These are phyloP conservation scores for rapeseed (Brassica napus) DNA, from an alignment of 345 rosid genomes.

Conservation along the genomic window DNA sequence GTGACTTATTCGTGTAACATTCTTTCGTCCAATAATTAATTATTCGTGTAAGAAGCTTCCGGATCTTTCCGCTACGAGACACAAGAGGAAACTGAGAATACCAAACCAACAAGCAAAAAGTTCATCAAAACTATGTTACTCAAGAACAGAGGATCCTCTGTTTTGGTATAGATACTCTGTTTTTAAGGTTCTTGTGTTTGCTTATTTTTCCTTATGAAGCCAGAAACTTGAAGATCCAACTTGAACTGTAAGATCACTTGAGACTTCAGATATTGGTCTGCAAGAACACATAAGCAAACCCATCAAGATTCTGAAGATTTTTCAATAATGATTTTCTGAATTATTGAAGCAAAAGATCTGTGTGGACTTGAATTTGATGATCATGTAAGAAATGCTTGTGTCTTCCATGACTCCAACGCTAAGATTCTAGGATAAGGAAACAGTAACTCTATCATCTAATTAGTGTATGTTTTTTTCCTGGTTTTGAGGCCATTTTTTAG, in stretches of 20 bases:
- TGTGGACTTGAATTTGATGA: conserved; percentile 44
- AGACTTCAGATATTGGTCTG: conserved; percentile 98
- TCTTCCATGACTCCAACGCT: conserved; percentile 37
- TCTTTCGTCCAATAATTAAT: no score
- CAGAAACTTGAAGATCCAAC: conserved; percentile 84
- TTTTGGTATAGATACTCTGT: conserved; percentile 6
- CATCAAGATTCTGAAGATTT: not conserved
- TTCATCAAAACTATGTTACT: not conserved
- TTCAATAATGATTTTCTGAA: not conserved
- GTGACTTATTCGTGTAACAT: conserved; percentile 71
- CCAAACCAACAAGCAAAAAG: not conserved
- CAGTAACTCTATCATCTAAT: conserved; percentile 12
- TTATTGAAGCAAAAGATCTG: conserved; percentile 21
- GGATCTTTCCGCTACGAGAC: conserved; percentile 83
- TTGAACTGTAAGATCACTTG: conserved; percentile 85
- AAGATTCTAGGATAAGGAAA: conserved; percentile 21
- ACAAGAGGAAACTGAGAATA: conserved; percentile 83
- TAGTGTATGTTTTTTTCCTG: not conserved
- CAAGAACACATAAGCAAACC: conserved; percentile 29
- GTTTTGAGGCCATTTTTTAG: conserved; percentile 21
- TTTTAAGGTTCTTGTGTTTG: conserved; percentile 2
- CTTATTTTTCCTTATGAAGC: conserved; percentile 71
- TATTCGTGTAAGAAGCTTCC: conserved; percentile 51
- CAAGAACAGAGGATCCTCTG: conserved; percentile 23
- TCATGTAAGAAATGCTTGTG: conserved; percentile 43